phyloP scores from a whole-genome alignment of 768 basidiomycete species.

The Mycena metata region DNA sequence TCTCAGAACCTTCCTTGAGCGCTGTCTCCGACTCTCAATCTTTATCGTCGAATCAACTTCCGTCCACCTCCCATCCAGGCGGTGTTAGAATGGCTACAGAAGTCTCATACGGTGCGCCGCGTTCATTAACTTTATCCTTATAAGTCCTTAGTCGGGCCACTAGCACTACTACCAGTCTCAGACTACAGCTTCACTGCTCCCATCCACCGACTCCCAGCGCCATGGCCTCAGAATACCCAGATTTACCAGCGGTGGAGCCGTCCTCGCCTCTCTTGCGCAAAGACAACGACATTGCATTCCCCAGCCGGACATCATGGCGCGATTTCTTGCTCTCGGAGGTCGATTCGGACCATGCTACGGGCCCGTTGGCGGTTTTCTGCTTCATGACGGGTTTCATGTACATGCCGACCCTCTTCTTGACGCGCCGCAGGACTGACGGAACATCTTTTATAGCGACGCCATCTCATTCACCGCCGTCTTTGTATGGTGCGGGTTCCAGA shows the following conservation, averaged over 20 bases:
- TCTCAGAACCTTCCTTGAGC: neutral
- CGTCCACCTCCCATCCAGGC: neutral
- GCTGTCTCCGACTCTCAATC: neutral
- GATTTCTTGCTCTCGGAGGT: slow-evolving; percentile 44
- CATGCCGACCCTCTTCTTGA: slow-evolving; percentile 33
- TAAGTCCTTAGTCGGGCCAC: slow-evolving; percentile 7
- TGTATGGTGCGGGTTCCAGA: slow-evolving; percentile 91
- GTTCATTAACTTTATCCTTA: neutral
- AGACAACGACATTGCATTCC: neutral
- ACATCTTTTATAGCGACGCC: slow-evolving; percentile 63
- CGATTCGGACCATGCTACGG: slow-evolving; percentile 51
- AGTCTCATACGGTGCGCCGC: slow-evolving; percentile 8
- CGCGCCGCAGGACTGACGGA: neutral
- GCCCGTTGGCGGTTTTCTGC: slow-evolving; percentile 63
- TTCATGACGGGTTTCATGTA: slow-evolving; percentile 75
- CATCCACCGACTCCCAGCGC: neutral
- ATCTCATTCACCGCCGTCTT: slow-evolving; percentile 84
- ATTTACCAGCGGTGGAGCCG: neutral
- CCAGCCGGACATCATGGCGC: slow-evolving; percentile 28
- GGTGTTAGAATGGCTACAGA: slow-evolving; percentile 32
- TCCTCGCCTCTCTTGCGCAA: slow-evolving; percentile 23
- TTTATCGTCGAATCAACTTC: slow-evolving; percentile 13
- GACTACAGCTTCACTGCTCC: neutral
- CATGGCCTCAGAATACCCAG: neutral
- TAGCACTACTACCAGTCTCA: neutral